Conservation (phyloP, 495 filamentous ascomycete species). For the Neurospora intermedia region DNA sequence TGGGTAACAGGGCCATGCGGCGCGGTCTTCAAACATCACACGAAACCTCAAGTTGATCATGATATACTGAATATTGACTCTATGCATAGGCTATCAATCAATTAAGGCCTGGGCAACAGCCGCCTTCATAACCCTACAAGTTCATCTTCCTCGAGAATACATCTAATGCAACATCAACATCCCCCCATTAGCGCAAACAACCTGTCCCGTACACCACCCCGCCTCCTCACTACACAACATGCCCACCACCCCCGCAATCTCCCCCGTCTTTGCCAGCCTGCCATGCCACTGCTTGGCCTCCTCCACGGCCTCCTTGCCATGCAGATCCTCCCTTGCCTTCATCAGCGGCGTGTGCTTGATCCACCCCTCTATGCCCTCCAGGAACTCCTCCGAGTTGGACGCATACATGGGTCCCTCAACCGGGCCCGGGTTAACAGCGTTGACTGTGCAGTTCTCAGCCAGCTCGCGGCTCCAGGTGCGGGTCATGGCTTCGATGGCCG, state of each 20-base stretch:
- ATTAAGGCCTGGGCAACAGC: not conserved
- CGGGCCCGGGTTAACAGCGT: slow-evolving; percentile 81
- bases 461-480: slow-evolving; percentile 80
- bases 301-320: slow-evolving; percentile 47
- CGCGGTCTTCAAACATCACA: not conserved
- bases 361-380: slow-evolving; percentile 34
- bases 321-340: slow-evolving; percentile 42
- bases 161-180: slow-evolving; percentile 47
- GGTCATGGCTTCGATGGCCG: slow-evolving; percentile 85
- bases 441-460: slow-evolving; percentile 67
- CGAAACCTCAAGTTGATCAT: not conserved
- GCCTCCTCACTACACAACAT: slow-evolving; percentile 71
- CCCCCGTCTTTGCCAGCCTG: slow-evolving; percentile 57
- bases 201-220: slow-evolving; percentile 73
- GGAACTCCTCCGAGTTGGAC: slow-evolving; percentile 29
- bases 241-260: slow-evolving; percentile 76
- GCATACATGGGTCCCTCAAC: slow-evolving; percentile 65
- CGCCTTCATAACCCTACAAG: no score
- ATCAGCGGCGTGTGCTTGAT: slow-evolving; percentile 61
- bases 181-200: slow-evolving; percentile 82
- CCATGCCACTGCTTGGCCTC: slow-evolving; percentile 50
- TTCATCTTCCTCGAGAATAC: not conserved
- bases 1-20: not conserved
- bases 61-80: not conserved
- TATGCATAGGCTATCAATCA: no score